Base-by-base conservation (phyloP, 805 yeast species). In the Cephaloascus albidus region DNA sequence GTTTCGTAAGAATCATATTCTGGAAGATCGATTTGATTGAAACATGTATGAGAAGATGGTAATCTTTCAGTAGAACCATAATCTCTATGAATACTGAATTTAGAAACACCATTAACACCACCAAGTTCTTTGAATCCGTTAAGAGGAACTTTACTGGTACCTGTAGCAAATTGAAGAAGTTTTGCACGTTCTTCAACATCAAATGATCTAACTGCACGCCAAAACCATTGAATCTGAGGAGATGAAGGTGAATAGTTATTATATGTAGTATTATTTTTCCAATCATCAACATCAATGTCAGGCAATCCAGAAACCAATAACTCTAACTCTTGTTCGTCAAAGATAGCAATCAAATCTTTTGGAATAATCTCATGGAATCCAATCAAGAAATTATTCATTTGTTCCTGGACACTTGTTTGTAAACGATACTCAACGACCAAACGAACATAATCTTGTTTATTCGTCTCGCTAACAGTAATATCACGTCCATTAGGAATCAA, bases 41-140 rank as follows among this genome's bases (percentile, higher is more conserved):
- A 90, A 60, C 99, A 93, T 3, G 97, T 93, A 56, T 93, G 98
- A 0, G 97, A 86, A 0, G 95, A 81, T 2, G 99, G 99, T 42
- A 93, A 69, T 45, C 97, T 74, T 40, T 86, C 94, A 5, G 79
- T 75, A 10, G 83, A 62, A 1, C 95, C 95, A 58, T 84, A 88
- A 50, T 86, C 96, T 41, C 94, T 72, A 54, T 87, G 96, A 42
- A 93, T 85, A 44, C 85, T 80, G 60, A 93, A 93, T 53, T 85
- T 85, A 36, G 88, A 78, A 5, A 80, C 71, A 2, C 96, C 97
- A 52, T 78, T 78, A 45, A 88, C 85, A 16, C 97, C 96, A 40
- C 85, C 81, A 45, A 93, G 69, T 50, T 83, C 95, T 49, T 84
- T 82, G 57, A 93, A 93, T 2, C 99, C 99, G 52, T 85, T 84